These are phyloP conservation scores for Chrysopogon serrulatus DNA, from an alignment of 176 grass and related monocot genomes.

Conservation along the genomic window DNA sequence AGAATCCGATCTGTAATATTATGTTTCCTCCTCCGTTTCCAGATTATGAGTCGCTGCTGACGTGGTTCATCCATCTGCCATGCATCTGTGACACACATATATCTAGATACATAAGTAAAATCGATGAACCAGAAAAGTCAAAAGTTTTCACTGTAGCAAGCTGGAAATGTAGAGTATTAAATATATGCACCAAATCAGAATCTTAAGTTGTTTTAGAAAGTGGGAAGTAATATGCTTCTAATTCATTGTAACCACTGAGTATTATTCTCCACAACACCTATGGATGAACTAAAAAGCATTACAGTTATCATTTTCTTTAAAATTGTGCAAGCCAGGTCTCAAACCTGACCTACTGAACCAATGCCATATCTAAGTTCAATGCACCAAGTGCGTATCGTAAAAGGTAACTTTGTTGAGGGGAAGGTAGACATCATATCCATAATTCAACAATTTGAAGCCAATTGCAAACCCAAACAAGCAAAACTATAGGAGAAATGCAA, in stretches of 20 bases:
- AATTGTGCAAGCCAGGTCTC: background rate
- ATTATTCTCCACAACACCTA: background rate
- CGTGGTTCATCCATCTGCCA: too few relatives aligned
- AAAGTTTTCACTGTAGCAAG: too few relatives aligned
- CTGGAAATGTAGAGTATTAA: too few relatives aligned
- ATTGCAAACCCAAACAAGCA: background rate
- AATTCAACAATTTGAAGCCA: background rate
- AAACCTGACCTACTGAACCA: background rate
- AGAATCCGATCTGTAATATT: background rate
- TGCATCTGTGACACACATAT: too few relatives aligned
- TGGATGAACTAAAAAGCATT: background rate
- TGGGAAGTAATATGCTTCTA: background rate
- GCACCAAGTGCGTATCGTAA: background rate
- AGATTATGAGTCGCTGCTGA: too few relatives aligned
- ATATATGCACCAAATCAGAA: background rate
- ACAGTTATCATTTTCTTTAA: background rate
- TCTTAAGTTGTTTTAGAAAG: background rate
- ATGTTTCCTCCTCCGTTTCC: too few relatives aligned
- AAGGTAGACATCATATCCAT: background rate
- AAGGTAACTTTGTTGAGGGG: background rate
- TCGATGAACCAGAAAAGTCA: too few relatives aligned
- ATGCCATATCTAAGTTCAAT: background rate
- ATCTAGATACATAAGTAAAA: too few relatives aligned
- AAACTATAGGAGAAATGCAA: background rate
- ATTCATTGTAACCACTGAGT: background rate